These are phyloP conservation scores for Pichia sp. DNA, from an alignment of 1,139 yeast genomes.

Conservation along the genomic window DNA sequence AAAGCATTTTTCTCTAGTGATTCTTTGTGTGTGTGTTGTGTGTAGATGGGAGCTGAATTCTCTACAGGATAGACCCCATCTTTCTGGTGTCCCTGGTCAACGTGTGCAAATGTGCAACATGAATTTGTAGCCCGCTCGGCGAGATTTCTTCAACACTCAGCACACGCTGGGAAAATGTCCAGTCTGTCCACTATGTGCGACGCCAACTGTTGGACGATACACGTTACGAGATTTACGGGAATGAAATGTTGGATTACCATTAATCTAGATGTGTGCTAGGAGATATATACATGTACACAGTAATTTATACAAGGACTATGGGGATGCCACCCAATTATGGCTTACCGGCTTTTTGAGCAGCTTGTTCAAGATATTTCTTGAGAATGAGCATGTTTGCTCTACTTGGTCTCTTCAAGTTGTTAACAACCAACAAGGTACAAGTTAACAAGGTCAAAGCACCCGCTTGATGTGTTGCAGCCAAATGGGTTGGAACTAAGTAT, in stretches of 20 bases:
- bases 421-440: constrained; percentile 65
- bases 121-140: neutral
- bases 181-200: no score
- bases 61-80: no score
- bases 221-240: no score
- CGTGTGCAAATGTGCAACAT: neutral
- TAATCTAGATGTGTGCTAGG: no score
- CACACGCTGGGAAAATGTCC: no score
- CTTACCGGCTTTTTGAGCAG: constrained; percentile 16
- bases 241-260: no score
- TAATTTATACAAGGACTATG: neutral
- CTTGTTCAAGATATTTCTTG: constrained; percentile 26
- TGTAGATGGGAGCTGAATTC: no score
- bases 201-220: no score
- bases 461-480: constrained; percentile 97
- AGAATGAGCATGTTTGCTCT: constrained; percentile 30
- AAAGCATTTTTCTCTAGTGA: constrained; percentile 52
- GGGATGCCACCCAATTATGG: neutral
- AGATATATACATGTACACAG: constrained; percentile 1
- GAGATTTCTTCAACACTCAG: neutral
- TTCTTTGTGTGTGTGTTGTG: neutral
- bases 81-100: no score
- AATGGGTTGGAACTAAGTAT: constrained; percentile 86
- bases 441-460: constrained; percentile 93
- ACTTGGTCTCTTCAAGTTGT: constrained; percentile 68